Percentiles rank a stretch among this genome's conserved stretches.
Evolutionary conservation across 805 yeast species (phyloP).

Genomic region (Pichia phayaonensis): DNA sequence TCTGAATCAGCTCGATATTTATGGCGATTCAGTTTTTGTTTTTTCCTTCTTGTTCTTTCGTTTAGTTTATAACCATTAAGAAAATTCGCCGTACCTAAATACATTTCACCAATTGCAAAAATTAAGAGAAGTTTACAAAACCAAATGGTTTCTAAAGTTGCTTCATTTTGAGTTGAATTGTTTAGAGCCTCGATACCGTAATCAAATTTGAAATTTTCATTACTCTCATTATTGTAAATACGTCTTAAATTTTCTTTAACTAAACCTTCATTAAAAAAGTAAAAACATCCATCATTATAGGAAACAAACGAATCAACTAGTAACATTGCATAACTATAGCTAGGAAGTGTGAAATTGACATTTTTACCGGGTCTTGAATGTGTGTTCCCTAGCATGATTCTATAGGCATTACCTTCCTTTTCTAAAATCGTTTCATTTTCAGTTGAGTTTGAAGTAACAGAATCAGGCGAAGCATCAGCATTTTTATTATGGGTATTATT

Average conservation of each 20-base stretch:
- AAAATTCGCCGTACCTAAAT: slow-evolving; percentile 65
- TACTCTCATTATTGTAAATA: slow-evolving; percentile 44
- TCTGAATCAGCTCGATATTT: not conserved
- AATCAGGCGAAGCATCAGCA: slow-evolving; percentile 13
- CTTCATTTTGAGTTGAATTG: slow-evolving; percentile 34
- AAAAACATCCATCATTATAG: slow-evolving; percentile 78
- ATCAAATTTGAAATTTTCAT: slow-evolving; percentile 24
- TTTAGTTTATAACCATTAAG: slow-evolving; percentile 41
- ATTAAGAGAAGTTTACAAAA: slow-evolving; percentile 67
- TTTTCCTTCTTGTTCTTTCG: slow-evolving; percentile 18
- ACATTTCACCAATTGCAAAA: slow-evolving; percentile 79
- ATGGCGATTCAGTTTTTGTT: slow-evolving; percentile 12
- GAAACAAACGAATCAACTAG: slow-evolving; percentile 70
- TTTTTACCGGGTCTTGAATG: slow-evolving; percentile 61
- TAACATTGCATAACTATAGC: slow-evolving; percentile 67
- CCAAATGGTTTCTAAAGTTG: slow-evolving; percentile 71
- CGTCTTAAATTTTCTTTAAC: slow-evolving; percentile 60
- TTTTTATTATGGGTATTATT: not conserved
- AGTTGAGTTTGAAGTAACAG: slow-evolving; percentile 3
- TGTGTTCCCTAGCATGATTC: slow-evolving; percentile 59
- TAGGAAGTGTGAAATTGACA: slow-evolving; percentile 66
- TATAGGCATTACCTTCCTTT: slow-evolving; percentile 70
- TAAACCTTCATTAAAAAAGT: slow-evolving; percentile 75
- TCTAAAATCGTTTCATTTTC: slow-evolving; percentile 44
- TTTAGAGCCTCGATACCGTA: slow-evolving; percentile 20